Base-by-base conservation (phyloP, 805 yeast genomes). In the Yamadazyma laniorum region DNA sequence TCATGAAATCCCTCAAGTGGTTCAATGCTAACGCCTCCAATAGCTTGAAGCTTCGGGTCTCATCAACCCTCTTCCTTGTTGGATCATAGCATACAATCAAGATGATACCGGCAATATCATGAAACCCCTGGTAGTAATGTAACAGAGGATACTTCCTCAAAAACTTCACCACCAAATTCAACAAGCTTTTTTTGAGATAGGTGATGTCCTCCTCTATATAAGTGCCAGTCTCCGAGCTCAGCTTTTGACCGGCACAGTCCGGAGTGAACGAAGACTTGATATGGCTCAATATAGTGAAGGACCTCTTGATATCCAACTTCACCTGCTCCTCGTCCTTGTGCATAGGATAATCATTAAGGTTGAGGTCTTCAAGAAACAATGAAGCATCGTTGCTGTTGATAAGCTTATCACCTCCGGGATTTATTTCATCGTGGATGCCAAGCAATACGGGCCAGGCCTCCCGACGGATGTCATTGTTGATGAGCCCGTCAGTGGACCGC, bases 71-170 rank as follows among this genome's bases (percentile, higher is more conserved):
- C 14, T 39, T 31, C 11, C 42, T 32, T 3, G 45, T 45, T 6
- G 42, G 44, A 14, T 53, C 51, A 25, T 51, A 53, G 47, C 79
- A 77, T 1, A 82, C 75, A 13, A 82, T 54, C 4, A 85, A 61
- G 5, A 85, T 65, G 4, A 85, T 72, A 25, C 85, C 72, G 1
- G 87, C 89, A 15, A 93, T 67, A 51, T 93, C 98, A 59, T 91
- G 98, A 58, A 75, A 87, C 0, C 99, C 99, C 61, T 91, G 99
- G 58, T 89, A 91, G 59, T 91, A 91, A 42, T 77, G 68, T 29
- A 90, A 63, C 3, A 59, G 51, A 0, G 90, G 90, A 47, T 81
- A 65, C 12, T 67, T 70, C 27, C 87, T 61, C 11, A 93, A 65
- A 2, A 88, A 66, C 14, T 66, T 64, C 11, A 74, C 58, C 3